Percentiles rank a stretch among this genome's conserved stretches.
Evolutionary conservation across 2,329 filamentous ascomycete species (phyloP).

Genomic region (Neofusicoccum ribis): DNA sequence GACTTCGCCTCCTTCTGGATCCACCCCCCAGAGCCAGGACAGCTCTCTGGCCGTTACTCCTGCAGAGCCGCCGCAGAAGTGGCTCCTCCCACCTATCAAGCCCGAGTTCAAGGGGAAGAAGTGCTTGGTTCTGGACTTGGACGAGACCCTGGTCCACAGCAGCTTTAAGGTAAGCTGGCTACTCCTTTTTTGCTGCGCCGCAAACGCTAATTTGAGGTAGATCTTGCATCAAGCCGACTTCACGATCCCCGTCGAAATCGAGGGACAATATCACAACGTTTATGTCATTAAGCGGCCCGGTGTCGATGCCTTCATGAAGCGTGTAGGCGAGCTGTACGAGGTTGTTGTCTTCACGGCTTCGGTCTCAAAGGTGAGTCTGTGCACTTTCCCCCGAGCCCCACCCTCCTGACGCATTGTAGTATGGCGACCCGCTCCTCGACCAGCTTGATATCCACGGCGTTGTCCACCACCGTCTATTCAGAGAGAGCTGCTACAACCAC

Average conservation of each 20-base stretch:
- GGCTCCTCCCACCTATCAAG: constrained; percentile 77
- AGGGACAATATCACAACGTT: constrained; percentile 98
- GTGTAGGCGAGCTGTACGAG: constrained; percentile 95
- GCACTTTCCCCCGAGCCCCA: constrained; percentile 20
- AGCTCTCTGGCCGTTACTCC: constrained; percentile 39
- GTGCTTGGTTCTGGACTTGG: constrained; percentile 90
- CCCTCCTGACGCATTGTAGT: constrained; percentile 53
- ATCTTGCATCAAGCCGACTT: constrained; percentile 98
- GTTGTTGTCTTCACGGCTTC: constrained; percentile 98
- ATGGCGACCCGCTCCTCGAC: constrained; percentile 92
- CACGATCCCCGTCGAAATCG: constrained; percentile 97
- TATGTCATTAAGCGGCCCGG: constrained; percentile 99
- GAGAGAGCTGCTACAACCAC: constrained; percentile 98
- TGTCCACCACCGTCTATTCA: constrained; percentile 92
- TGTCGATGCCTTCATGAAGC: constrained; percentile 98
- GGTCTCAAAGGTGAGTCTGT: constrained; percentile 77
- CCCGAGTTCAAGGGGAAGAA: constrained; percentile 84
- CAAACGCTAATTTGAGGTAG: constrained; percentile 49
- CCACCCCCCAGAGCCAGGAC: constrained; percentile 41
- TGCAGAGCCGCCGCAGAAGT: constrained; percentile 61
- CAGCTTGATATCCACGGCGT: constrained; percentile 97
- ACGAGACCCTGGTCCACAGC: constrained; percentile 96
- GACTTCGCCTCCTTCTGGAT: constrained; percentile 39
- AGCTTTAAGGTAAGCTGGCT: constrained; percentile 83
- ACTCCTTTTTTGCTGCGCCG: background rate